Conservation (phyloP, 1,284 basidiomycete species). For the Ustilago shanxiensis region DNA sequence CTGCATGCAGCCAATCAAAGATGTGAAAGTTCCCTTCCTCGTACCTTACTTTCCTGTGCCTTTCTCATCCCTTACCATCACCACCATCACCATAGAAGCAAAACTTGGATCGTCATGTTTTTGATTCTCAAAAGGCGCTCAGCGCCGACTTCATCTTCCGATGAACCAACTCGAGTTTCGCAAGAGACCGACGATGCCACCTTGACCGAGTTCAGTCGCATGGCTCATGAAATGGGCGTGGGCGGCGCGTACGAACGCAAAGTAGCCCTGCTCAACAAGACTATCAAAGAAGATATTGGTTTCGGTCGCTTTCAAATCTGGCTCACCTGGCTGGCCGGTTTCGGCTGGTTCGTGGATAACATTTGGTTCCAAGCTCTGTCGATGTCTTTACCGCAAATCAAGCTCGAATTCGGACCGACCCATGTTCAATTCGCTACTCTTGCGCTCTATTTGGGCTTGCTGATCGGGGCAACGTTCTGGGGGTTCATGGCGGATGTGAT, state of each 20-base stretch:
- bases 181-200: constrained; percentile 43
- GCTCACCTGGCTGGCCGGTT: constrained; percentile 75
- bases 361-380: constrained; percentile 63
- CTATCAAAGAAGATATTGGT: constrained; percentile 72
- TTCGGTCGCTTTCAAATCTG: constrained; percentile 77
- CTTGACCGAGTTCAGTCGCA: constrained; percentile 37
- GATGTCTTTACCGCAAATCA: constrained; percentile 62
- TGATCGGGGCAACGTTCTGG: constrained; percentile 76
- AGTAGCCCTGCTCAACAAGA: constrained; percentile 57
- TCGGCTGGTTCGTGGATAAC: constrained; percentile 74
- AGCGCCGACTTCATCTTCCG: constrained; percentile 2
- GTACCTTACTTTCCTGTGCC: not conserved
- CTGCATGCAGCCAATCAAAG: not conserved
- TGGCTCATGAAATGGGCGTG: constrained; percentile 63
- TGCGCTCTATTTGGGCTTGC: constrained; percentile 76
- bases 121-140: constrained; percentile 8
- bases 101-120: not conserved
- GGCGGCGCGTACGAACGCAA: constrained; percentile 60
- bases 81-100: not conserved
- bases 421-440: constrained; percentile 70
- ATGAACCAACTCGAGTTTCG: constrained; percentile 7
- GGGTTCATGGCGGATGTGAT: constrained; percentile 71
- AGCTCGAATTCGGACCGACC: constrained; percentile 54
- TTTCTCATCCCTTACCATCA: constrained; percentile 9
- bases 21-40: not conserved